Percentiles rank a stretch among this genome's conserved stretches.
Evolutionary conservation across 768 basidiomycete species (phyloP).

Genomic region (Mycena maculata): DNA sequence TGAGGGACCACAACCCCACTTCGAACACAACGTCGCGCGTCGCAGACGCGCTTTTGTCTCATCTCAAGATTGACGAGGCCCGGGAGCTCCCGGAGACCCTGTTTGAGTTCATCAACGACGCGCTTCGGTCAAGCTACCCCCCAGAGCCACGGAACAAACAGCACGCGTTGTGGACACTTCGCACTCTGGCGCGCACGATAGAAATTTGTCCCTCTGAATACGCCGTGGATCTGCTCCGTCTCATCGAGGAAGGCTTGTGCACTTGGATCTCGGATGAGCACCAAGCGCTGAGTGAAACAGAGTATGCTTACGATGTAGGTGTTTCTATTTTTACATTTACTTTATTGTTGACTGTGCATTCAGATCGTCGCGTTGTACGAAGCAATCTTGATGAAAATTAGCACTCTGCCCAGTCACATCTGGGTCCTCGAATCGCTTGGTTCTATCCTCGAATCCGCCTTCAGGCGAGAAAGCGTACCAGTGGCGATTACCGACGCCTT

Average conservation of each 20-base stretch:
- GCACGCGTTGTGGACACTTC: slow-evolving; percentile 70
- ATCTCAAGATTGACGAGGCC: slow-evolving; percentile 61
- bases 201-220: slow-evolving; percentile 66
- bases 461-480: slow-evolving; percentile 65
- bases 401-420: slow-evolving; percentile 54
- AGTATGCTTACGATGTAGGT: slow-evolving; percentile 71
- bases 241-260: slow-evolving; percentile 64
- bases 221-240: slow-evolving; percentile 57
- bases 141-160: slow-evolving; percentile 66
- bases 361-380: slow-evolving; percentile 76
- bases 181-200: slow-evolving; percentile 64
- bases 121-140: slow-evolving; percentile 73
- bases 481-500: slow-evolving; percentile 62
- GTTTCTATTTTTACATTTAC: background rate
- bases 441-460: slow-evolving; percentile 67
- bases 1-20: slow-evolving; percentile 51
- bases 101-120: slow-evolving; percentile 70
- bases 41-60: slow-evolving; percentile 70
- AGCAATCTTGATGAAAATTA: slow-evolving; percentile 63
- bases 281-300: slow-evolving; percentile 59
- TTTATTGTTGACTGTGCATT: slow-evolving; percentile 12
- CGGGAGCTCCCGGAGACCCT: slow-evolving; percentile 65
- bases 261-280: slow-evolving; percentile 76
- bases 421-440: slow-evolving; percentile 60
- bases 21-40: slow-evolving; percentile 62